These are phyloP conservation scores for Aspergillus melleus DNA, from an alignment of 2,329 filamentous ascomycete species.

Conservation along the genomic window DNA sequence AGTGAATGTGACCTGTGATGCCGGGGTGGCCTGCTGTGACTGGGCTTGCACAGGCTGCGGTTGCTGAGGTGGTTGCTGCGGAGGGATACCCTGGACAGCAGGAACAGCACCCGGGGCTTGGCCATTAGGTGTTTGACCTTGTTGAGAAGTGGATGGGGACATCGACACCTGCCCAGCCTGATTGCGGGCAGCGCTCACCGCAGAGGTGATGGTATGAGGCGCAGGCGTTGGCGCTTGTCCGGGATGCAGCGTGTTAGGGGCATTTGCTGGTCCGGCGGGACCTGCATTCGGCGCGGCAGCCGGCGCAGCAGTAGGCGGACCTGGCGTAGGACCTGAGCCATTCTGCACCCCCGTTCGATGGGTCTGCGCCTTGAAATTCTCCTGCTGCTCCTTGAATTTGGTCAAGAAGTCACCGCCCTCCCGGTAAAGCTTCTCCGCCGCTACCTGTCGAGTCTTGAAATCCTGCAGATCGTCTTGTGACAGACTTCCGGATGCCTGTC, in stretches of 20 bases:
- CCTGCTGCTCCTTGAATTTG: slow-evolving; percentile 52
- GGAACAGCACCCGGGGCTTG: slow-evolving; percentile 28
- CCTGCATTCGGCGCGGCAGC: slow-evolving; percentile 19
- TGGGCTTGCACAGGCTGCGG: slow-evolving; percentile 8
- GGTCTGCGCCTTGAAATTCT: slow-evolving; percentile 43
- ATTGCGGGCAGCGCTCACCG: slow-evolving; percentile 46
- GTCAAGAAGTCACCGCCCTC: slow-evolving; percentile 49
- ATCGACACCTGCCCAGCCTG: slow-evolving; percentile 39
- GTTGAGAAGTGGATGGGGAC: slow-evolving; percentile 37
- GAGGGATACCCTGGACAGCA: slow-evolving; percentile 22
- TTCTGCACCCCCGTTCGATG: slow-evolving; percentile 26
- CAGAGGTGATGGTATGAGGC: slow-evolving; percentile 50
- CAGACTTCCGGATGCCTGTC: slow-evolving; percentile 41
- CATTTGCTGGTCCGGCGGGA: slow-evolving; percentile 23
- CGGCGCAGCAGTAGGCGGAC: slow-evolving; percentile 13
- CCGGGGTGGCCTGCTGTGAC: slow-evolving; percentile 32
- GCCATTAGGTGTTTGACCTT: slow-evolving; percentile 31
- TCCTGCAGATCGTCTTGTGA: slow-evolving; percentile 44
- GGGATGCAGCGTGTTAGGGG: slow-evolving; percentile 30
- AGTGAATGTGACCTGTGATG: slow-evolving; percentile 29
- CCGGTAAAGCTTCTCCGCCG: slow-evolving; percentile 41
- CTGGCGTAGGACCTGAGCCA: neutral
- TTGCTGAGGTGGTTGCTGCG: slow-evolving; percentile 10
- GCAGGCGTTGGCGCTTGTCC: slow-evolving; percentile 39
- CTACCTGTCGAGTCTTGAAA: slow-evolving; percentile 42